A percentile compares a stretch with the other conserved stretches of the same genome.
phyloP scores from a whole-genome alignment of 2,329 filamentous ascomycete genomes.

The Aspergillus puulaauensis region DNA sequence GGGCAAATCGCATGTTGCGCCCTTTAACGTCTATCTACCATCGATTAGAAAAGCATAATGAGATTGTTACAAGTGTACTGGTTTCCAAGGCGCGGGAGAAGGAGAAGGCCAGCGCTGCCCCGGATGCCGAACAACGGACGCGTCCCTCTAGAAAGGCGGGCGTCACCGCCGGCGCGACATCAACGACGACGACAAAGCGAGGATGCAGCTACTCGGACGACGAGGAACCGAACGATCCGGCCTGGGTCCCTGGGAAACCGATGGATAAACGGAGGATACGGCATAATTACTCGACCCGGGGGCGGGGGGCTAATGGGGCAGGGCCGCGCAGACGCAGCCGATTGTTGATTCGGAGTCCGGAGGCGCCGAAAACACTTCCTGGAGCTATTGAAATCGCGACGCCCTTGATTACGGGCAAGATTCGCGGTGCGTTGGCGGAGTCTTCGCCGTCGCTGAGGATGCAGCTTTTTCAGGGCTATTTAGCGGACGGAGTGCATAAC shows the following conservation, averaged over 20 bases:
- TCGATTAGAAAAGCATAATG: conserved; percentile 42
- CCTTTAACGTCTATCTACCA: conserved; percentile 42
- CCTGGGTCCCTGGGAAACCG: conserved; percentile 38
- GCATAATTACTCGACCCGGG: conserved; percentile 38
- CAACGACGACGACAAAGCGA: background rate
- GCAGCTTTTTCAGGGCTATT: conserved; percentile 18
- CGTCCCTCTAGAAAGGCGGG: conserved; percentile 2
- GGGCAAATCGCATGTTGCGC: conserved; percentile 45
- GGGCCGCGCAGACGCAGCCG: conserved; percentile 26
- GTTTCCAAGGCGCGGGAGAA: conserved; percentile 21
- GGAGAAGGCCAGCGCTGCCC: conserved; percentile 9
- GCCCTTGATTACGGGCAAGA: conserved; percentile 40
- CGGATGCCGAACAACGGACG: conserved; percentile 3
- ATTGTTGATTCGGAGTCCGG: conserved; percentile 36
- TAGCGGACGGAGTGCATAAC: conserved; percentile 6
- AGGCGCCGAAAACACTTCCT: conserved; percentile 34
- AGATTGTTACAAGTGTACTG: conserved; percentile 30
- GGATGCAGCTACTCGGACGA: conserved; percentile 32
- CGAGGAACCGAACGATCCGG: conserved; percentile 37
- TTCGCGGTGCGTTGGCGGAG: conserved; percentile 17
- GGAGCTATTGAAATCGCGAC: conserved; percentile 44
- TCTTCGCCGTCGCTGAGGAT: conserved; percentile 19
- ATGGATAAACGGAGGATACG: conserved; percentile 32
- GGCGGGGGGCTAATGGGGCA: conserved; percentile 19
- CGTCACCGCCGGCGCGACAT: too few species aligned